Base-by-base conservation (phyloP, 805 yeast species). In the Diddensiella transvaalensis region DNA sequence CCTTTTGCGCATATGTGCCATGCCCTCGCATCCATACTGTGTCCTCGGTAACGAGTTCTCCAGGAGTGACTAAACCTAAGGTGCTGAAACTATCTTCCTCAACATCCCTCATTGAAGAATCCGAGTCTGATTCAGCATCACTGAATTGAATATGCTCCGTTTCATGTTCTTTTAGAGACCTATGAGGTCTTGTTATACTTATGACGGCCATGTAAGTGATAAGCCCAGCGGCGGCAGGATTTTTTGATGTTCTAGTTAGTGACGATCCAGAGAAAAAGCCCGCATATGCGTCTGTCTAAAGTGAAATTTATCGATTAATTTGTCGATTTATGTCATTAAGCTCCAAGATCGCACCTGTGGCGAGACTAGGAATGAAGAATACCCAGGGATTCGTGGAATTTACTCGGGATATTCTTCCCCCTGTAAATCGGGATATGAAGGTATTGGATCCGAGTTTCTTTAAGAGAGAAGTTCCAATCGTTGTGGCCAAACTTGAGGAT, bases 21-120 rank as follows among this genome's bases (percentile, higher is more conserved):
- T 91, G 99, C 24, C 99, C 99, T 62, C 95, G 79, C 99, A 93
- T 93, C 97, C 98, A 93, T 2, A 83, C 77, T 4, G 96, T 87
- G 61, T 93, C 98, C 57, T 87, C 93, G 0, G 98, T 93, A n/a
- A 93, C 86, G 44, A 90, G 70, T 64, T 93, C 97, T 6, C 99
- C 99, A 0, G 99, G 99, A 1, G 97, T 88, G 17, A 91, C 96
- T 6, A 93, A 57, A 2, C 68, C 40, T 8, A 22, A n/a, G 3
- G 38, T 8, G 8, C 42, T 23, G 10, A 35, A 18, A 10, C 40
- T 45, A 11, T 44, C 51, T 6, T 21, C 44, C 10, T 41, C 46
- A 17, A 19, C 44, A 13, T 44, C 48, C 2, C 43, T 49, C 44
- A 41, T 48, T n/a, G 43, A 54, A 10, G 22, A 47, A 26, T 45